These are phyloP conservation scores for Cudoniella acicularis DNA, from an alignment of 495 filamentous ascomycete species.

Conservation along the genomic window DNA sequence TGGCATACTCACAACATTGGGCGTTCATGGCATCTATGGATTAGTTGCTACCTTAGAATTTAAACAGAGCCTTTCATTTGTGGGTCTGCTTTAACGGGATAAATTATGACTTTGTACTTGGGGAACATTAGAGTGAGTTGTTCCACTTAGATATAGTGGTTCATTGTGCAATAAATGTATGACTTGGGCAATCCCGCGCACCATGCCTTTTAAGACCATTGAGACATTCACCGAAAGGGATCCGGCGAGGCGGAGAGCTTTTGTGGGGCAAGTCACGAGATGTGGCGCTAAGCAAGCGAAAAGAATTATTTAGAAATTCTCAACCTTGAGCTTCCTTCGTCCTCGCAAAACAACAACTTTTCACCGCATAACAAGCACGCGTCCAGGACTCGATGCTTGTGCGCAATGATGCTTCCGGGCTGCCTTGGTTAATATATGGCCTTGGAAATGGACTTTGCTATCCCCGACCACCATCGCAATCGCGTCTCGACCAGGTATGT, in stretches of 20 bases:
- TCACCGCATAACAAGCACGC: not conserved
- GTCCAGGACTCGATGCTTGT: not conserved
- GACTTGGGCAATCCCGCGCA: not conserved
- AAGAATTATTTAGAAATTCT: not conserved
- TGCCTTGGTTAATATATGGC: too few relatives aligned
- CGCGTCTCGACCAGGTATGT: not conserved
- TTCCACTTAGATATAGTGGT: not conserved
- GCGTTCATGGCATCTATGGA: constrained; percentile 19
- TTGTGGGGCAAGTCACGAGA: not conserved
- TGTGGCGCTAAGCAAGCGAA: not conserved
- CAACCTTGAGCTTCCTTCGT: not conserved
- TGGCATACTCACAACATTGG: constrained; percentile 19
- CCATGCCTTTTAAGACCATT: too few relatives aligned
- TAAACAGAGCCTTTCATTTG: constrained; percentile 11
- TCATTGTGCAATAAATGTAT: not conserved
- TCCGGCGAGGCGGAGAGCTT: not conserved
- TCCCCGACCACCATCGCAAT: too few relatives aligned
- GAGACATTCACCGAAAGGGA: too few relatives aligned
- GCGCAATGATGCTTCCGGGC: too few relatives aligned
- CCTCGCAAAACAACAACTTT: not conserved
- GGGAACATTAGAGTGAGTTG: not conserved
- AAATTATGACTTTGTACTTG: not conserved
- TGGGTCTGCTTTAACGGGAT: not conserved
- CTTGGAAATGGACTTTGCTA: too few relatives aligned
- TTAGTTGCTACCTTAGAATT: constrained; percentile 20